Percentiles rank a stretch among this genome's conserved stretches.
Evolutionary conservation across 164 flowering plant species (phyloP).

Genomic region (Aristolochia contorta): DNA sequence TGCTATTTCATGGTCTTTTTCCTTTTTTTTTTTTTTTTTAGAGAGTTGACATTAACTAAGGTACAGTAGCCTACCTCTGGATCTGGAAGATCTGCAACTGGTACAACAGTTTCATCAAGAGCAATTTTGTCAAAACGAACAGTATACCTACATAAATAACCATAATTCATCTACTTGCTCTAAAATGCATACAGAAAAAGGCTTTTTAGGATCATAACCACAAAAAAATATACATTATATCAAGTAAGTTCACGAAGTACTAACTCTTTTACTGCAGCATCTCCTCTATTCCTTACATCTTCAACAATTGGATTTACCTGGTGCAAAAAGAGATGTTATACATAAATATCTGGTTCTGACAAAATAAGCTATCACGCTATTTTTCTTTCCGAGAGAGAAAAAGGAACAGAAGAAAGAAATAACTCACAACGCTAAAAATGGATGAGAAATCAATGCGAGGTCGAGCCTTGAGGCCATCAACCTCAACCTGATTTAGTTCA

Average conservation of each 20-base stretch:
- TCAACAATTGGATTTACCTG: constrained; percentile 92
- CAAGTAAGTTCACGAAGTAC: constrained; percentile 22
- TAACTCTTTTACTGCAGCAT: constrained; percentile 84
- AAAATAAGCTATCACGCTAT: background rate
- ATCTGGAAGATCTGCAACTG: constrained; percentile 67
- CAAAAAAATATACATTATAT: no score
- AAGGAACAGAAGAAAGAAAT: background rate
- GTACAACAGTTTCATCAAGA: constrained; percentile 53
- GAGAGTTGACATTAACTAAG: background rate
- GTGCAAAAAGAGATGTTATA: background rate
- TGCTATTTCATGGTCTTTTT: no score
- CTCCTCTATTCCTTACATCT: constrained; percentile 78
- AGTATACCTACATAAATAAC: constrained; percentile 47
- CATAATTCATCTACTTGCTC: background rate
- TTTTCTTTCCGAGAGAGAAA: background rate
- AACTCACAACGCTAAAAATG: constrained; percentile 59
- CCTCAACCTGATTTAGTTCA: constrained; percentile 47
- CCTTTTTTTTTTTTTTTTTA: no score
- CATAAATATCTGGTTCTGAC: background rate
- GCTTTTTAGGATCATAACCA: no score
- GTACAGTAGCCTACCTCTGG: constrained; percentile 46
- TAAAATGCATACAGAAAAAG: background rate
- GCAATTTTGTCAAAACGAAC: constrained; percentile 70
- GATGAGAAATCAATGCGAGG: constrained; percentile 91
- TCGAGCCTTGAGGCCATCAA: constrained; percentile 66